Percentiles rank a stretch among this genome's conserved stretches.
phyloP scores from a whole-genome alignment of 176 grass and related monocot genomes.

The Carex myosuroides region DNA sequence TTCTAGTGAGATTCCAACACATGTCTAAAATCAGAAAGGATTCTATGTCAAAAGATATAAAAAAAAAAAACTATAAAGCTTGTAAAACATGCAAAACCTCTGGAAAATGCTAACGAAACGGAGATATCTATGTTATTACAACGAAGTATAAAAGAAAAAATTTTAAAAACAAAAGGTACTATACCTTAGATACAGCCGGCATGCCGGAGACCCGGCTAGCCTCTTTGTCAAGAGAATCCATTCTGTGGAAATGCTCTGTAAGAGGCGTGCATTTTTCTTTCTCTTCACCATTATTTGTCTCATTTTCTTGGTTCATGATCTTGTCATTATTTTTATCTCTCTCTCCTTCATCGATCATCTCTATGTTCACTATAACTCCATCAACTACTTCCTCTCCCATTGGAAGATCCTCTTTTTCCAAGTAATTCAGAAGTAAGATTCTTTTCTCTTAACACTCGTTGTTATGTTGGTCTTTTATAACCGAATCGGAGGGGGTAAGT shows the following conservation, averaged over 20 bases:
- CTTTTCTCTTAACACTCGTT: background rate
- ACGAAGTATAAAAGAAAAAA: background rate
- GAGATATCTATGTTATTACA: background rate
- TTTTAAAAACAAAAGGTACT: background rate
- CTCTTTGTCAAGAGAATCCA: conserved; percentile 33
- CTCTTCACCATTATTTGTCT: background rate
- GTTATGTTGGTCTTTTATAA: conserved; percentile 4
- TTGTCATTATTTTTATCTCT: background rate
- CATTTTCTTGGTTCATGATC: background rate
- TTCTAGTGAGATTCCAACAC: background rate
- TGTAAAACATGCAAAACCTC: background rate
- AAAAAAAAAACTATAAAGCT: background rate
- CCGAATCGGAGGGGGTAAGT: background rate
- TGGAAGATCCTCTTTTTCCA: background rate
- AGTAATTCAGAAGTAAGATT: background rate
- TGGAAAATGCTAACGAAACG: background rate
- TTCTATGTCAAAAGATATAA: conserved; percentile 2
- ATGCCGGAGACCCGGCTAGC: conserved; percentile 24
- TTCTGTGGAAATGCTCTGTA: conserved; percentile 15
- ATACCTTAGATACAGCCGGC: conserved; percentile 23
- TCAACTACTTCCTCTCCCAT: conserved; percentile 28
- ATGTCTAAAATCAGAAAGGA: background rate
- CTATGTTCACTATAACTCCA: conserved; percentile 28
- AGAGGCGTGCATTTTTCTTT: background rate
- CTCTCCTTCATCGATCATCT: background rate